Conservation (phyloP, 2,329 filamentous ascomycete species). For the Botryotinia calthae region DNA sequence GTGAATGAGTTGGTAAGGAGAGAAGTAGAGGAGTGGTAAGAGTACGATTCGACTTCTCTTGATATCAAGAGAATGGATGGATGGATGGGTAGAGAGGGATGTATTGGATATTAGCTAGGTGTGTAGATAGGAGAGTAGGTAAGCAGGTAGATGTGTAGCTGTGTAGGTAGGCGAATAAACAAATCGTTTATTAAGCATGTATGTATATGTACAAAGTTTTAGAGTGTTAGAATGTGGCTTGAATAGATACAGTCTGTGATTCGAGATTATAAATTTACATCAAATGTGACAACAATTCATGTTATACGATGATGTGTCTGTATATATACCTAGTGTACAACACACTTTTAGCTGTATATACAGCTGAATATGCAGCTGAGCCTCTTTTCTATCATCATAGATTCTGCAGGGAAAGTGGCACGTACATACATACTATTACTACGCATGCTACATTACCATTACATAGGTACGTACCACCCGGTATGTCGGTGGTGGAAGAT, state of each 20-base stretch:
- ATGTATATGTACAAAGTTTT: not conserved
- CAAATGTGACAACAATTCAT: not conserved
- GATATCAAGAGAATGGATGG: too few relatives aligned
- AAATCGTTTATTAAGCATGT: not conserved
- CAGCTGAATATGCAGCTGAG: not conserved
- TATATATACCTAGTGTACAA: not conserved
- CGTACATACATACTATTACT: not conserved
- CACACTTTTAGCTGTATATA: not conserved
- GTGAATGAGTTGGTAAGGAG: too few relatives aligned
- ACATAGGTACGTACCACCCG: not conserved
- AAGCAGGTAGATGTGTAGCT: not conserved
- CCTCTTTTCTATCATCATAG: not conserved
- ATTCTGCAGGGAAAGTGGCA: not conserved
- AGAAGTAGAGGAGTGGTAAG: not conserved
- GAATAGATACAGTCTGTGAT: not conserved
- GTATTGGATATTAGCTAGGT: too few relatives aligned
- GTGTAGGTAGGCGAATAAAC: not conserved
- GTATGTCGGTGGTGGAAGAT: not conserved
- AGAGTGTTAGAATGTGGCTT: not conserved
- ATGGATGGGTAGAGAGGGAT: not conserved
- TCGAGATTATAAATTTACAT: not conserved
- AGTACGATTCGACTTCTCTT: too few relatives aligned
- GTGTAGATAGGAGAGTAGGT: not conserved
- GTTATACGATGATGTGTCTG: not conserved
- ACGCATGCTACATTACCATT: too few relatives aligned